Base-by-base conservation (phyloP, 805 yeast species). In the Kurtzmaniella cleridarum region DNA sequence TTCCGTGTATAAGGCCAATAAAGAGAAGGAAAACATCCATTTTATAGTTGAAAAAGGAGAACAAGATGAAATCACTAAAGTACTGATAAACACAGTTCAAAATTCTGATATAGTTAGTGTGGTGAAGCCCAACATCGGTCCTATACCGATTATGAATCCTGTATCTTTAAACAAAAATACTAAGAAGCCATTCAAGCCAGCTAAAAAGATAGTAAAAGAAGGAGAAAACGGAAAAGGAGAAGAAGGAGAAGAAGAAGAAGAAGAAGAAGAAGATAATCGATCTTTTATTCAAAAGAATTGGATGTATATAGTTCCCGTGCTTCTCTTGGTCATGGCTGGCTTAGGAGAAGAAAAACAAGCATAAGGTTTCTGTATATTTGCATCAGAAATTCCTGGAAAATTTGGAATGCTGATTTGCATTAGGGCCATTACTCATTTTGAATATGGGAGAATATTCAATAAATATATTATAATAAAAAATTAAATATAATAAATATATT, bases 261-360 rank as follows among this genome's bases (percentile, higher is more conserved):
- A 43, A 27, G 53, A 44, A 17, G 57, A 46, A 32, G 62, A 49
- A 15, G 64, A 54, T 34, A 53, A 51, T 12, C 50, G 65, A 29
- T 70, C 80, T 4, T 78, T 77, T 57, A 59, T 79, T 13, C 83
- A 78, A 51, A 72, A 73, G 53, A 73, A 79, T 57, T 79, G 84
- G 84, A 65, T 76, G 69, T 78, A 74, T 54, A 60, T 79, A 18
- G 76, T 76, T 6, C 76, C 79, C 2, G 75, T 76, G 11, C 44
- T 74, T 16, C 35, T 77, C 9, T 30, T 75, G 29, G 40, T 71
- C 40, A 41, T 53, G 8, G 15, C 68, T 56, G 28, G 49, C 43
- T 41, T 53, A 43, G 32, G 45, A 41, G 23, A 47, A 41, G 34
- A 39, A 42, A 29, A 24, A 41, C 40, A 20, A 31, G 7, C 5